Evolutionary conservation across 352 stramenopile genomes (phyloP).

Genomic region (Lagenidium sp.): DNA sequence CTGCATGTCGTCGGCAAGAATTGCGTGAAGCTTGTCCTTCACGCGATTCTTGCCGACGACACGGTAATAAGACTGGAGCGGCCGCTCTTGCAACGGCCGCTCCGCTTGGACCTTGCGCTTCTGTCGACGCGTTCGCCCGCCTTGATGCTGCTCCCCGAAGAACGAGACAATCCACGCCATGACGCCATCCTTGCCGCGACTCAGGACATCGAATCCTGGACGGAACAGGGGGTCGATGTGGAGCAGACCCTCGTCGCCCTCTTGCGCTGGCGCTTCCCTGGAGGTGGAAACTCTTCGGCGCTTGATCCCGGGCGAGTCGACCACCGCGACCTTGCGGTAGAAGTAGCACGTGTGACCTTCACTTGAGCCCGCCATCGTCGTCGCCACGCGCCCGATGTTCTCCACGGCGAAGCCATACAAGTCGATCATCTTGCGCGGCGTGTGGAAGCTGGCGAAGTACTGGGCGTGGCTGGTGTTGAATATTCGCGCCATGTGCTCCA

Average conservation of each 20-base stretch:
- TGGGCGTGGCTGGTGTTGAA: constrained; percentile 88
- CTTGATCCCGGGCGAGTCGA: constrained; percentile 10
- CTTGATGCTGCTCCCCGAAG: constrained; percentile 53
- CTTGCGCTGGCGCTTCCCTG: constrained; percentile 12
- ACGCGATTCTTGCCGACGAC: constrained; percentile 67
- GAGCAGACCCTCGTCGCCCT: constrained; percentile 18
- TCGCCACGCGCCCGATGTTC: constrained; percentile 80
- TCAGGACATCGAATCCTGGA: constrained; percentile 70
- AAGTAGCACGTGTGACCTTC: constrained; percentile 97
- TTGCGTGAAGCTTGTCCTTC: too few species aligned
- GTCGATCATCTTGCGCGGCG: constrained; percentile 88
- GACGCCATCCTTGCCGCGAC: constrained; percentile 62
- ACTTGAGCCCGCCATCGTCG: constrained; percentile 93
- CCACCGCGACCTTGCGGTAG: constrained; percentile 55
- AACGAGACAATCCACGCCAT: constrained; percentile 67
- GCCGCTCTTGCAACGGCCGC: constrained; percentile 33
- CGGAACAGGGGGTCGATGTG: constrained; percentile 77
- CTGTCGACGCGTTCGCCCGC: constrained; percentile 62
- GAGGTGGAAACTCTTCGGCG: constrained; percentile 5
- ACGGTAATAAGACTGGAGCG: constrained; percentile 70
- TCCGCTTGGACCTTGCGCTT: constrained; percentile 16
- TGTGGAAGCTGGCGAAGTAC: constrained; percentile 96
- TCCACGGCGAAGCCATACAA: constrained; percentile 92
- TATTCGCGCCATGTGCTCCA: constrained; percentile 88
- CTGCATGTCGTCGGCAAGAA: constrained; percentile 59